Percentiles rank a stretch among this genome's conserved stretches.
Evolutionary conservation across 805 yeast genomes (phyloP).

Genomic region (Myxozyma neglecta): DNA sequence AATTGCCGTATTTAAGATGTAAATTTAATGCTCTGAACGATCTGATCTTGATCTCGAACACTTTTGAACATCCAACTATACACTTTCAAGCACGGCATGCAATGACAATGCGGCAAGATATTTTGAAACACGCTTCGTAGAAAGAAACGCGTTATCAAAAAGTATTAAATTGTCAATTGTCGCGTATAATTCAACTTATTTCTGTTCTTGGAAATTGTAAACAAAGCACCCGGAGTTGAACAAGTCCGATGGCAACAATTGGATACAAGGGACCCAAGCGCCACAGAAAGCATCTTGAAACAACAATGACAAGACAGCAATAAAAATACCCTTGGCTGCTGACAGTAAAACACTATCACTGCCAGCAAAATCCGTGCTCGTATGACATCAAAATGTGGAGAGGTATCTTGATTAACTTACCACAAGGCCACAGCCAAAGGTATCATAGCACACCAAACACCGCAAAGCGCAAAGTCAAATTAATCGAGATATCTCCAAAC

Average conservation of each 20-base stretch:
- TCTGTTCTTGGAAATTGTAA: constrained; percentile 5
- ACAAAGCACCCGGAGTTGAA: not conserved
- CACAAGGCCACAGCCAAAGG: constrained; percentile 1
- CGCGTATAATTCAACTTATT: not conserved
- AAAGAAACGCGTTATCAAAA: not conserved
- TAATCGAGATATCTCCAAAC: not conserved
- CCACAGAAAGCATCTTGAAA: not conserved
- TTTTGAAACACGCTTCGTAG: not conserved
- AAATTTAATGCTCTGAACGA: not conserved
- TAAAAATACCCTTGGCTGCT: not conserved
- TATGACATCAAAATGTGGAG: not conserved
- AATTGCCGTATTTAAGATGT: not conserved
- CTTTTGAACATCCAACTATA: not conserved
- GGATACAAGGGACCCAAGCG: not conserved
- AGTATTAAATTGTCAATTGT: not conserved
- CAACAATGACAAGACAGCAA: not conserved
- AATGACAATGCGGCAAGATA: not conserved
- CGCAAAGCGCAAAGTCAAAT: not conserved
- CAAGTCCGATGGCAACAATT: not conserved
- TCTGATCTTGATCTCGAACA: not conserved
- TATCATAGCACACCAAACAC: constrained; percentile 8
- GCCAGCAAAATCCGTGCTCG: not conserved
- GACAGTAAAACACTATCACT: not conserved
- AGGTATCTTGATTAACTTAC: not conserved
- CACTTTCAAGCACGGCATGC: not conserved